A percentile compares a stretch with the other conserved stretches of the same genome.
Evolutionary conservation across 2,329 filamentous ascomycete genomes (phyloP).

Genomic region (Pseudogymnoascus sp.): DNA sequence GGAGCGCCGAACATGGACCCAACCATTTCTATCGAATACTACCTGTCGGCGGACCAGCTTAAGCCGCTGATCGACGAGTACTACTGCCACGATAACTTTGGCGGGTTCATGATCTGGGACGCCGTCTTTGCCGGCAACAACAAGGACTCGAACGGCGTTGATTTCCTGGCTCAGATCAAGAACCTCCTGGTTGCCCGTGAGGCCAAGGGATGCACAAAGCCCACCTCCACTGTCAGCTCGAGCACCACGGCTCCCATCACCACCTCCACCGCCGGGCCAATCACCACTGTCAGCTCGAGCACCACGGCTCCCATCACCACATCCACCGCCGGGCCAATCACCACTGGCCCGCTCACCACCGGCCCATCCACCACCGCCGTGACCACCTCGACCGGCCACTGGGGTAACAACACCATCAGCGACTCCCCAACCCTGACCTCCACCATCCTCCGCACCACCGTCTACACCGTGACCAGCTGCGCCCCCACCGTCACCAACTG

Average conservation of each 20-base stretch:
- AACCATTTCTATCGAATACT: constrained; percentile 16
- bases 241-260: neutral
- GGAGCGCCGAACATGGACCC: neutral
- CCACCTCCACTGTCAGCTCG: neutral
- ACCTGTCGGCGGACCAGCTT: constrained; percentile 17
- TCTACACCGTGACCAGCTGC: constrained; percentile 24
- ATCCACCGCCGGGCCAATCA: neutral
- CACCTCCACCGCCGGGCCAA: neutral
- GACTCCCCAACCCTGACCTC: constrained; percentile 14
- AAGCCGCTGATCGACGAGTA: constrained; percentile 20
- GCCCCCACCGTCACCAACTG: constrained; percentile 24
- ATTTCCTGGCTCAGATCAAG: constrained; percentile 10
- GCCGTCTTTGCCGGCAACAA: constrained; percentile 20
- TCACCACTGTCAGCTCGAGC: neutral
- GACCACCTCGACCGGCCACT: neutral
- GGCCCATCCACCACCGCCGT: neutral
- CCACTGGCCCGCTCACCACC: neutral
- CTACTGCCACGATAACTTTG: constrained; percentile 20
- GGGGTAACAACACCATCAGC: neutral
- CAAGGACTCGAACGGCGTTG: neutral
- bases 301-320: neutral
- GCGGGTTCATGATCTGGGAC: constrained; percentile 29
- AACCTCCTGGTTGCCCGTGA: neutral
- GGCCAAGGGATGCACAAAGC: neutral
- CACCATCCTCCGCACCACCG: constrained; percentile 19